These are phyloP conservation scores for Clathrus columnatus DNA, from an alignment of 768 basidiomycete genomes.

Conservation along the genomic window DNA sequence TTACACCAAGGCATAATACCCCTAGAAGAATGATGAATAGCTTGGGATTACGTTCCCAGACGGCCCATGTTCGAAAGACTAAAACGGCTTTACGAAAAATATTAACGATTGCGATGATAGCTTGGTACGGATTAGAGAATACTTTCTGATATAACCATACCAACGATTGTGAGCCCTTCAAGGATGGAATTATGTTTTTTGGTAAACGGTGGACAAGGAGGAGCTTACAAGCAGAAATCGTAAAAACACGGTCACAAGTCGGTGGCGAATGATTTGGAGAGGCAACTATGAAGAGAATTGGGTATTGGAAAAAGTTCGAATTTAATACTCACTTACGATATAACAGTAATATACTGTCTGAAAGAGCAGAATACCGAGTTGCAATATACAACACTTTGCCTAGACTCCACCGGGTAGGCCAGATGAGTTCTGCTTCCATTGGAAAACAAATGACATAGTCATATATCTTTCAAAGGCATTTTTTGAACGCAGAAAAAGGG, in stretches of 20 bases:
- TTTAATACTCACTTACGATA: neutral
- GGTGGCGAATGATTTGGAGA: neutral
- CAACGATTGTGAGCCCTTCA: neutral
- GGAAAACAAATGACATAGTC: slow-evolving; percentile 11
- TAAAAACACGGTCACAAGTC: neutral
- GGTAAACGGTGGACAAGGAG: neutral
- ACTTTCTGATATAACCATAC: slow-evolving; percentile 2
- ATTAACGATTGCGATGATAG: neutral
- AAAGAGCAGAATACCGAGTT: neutral
- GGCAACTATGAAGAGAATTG: neutral
- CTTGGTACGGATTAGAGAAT: neutral
- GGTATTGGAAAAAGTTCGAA: neutral
- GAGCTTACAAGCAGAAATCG: neutral
- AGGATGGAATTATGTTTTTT: neutral
- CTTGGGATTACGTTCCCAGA: neutral
- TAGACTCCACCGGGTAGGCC: slow-evolving; percentile 3
- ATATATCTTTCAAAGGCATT: too few relatives aligned
- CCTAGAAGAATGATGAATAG: neutral
- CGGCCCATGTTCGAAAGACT: slow-evolving; percentile 7
- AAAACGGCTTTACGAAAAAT: neutral
- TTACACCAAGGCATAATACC: neutral
- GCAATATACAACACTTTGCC: slow-evolving; percentile 6
- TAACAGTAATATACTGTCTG: neutral
- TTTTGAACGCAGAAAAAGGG: too few relatives aligned
- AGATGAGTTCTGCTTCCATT: slow-evolving; percentile 7